Percentiles rank a stretch among this genome's conserved stretches.
phyloP scores from a whole-genome alignment of 108 stramenopile species.

The Pseudonitzschia multiseries region DNA sequence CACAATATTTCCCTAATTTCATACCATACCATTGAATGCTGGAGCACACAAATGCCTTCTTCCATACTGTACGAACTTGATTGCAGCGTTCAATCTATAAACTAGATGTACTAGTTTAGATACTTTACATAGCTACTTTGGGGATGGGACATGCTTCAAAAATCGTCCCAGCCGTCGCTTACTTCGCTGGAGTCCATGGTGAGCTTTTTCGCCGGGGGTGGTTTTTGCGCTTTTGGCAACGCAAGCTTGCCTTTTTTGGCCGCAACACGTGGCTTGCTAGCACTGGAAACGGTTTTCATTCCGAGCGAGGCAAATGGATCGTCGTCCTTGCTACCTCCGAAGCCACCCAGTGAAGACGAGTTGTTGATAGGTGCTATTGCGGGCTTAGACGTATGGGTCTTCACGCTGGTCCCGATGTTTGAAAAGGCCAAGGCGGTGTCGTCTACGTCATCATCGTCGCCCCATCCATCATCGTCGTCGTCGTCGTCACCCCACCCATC shows the following conservation, averaged over 20 bases:
- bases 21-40: too few relatives aligned
- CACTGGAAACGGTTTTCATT: constrained; percentile 7
- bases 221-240: constrained; percentile 30
- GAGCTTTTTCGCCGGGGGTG: constrained; percentile 36
- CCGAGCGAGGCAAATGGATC: constrained; percentile 34
- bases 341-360: constrained; percentile 1
- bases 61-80: too few relatives aligned
- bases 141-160: constrained; percentile 34
- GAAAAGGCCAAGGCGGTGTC: constrained; percentile 21
- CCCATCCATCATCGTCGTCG: constrained; percentile 38
- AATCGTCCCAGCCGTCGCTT: constrained; percentile 88
- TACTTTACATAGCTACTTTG: background rate
- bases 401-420: constrained; percentile 22
- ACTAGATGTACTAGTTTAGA: background rate
- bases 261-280: background rate
- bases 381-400: background rate
- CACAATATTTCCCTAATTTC: too few relatives aligned
- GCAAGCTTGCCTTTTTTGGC: constrained; percentile 27
- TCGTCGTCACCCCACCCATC: constrained; percentile 61
- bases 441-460: constrained; percentile 49
- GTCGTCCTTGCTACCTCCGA: constrained; percentile 30
- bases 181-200: constrained; percentile 44
- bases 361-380: background rate
- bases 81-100: too few relatives aligned
- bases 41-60: too few relatives aligned